Base-by-base conservation (phyloP, 768 basidiomycete genomes). In the Kwoniella mangroviensis region DNA sequence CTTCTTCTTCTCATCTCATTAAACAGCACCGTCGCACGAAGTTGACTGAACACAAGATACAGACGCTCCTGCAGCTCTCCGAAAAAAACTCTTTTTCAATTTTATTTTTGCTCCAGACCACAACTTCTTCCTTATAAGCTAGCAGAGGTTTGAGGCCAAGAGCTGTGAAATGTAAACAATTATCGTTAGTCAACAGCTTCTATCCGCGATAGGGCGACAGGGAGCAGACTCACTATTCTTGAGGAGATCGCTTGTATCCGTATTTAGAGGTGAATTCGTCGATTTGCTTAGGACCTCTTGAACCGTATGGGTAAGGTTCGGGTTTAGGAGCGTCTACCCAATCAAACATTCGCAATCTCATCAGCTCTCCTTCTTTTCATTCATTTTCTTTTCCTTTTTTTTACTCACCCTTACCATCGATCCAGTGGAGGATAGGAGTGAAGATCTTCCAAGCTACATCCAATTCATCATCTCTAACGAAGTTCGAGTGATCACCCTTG, bases 401-500 rank as follows among this genome's bases (percentile, higher is more conserved):
- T 49, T 2, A 60, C 57, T 68, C 26, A 68, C 67, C 67, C 83
- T 86, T 86, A 12, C 93, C 92, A 15, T 97, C 95, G 82, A 96
- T 96, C 94, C 93, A 95, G 85, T 95, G 94, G 74, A 97, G 84
- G 82, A 96, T 91, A 22, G 83, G 82, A 21, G 83, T 83, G 75
- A 83, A 84, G 82, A 83, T 83, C 90, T 96, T 97, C 96, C 96
- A 99, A 2, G 96, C 97, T 63, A 91, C 90, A 79, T 98, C 96
- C 76, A 99, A 87, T 84, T 99, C 96, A 84, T 99, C 96, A 82
- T 98, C 88, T 71, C 96, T 90, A 68, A 99, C 96, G 86, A 99
- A 99, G 86, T 99, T 99, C 28, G 94, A 96, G 84, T 98, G 95
- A 80, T 99, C 96, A n/a, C 96, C 96, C 82, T 90, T 92, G 84